Evolutionary conservation across 2,329 filamentous ascomycete species (phyloP).

Genomic region (Hymenoscyphus repandus): DNA sequence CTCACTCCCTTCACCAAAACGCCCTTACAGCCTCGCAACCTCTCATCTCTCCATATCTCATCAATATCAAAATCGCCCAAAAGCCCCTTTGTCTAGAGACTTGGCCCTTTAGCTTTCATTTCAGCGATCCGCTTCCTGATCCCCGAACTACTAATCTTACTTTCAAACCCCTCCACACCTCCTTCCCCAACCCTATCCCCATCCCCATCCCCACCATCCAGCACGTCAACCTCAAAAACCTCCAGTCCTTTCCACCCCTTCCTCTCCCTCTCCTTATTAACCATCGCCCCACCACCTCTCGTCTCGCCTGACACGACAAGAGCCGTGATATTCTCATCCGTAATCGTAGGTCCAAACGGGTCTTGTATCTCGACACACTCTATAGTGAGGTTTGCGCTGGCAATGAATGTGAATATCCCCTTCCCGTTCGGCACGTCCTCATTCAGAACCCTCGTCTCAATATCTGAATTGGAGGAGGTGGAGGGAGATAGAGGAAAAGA

Average conservation of each 20-base stretch:
- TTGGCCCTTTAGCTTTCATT: background rate
- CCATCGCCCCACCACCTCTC: conserved; percentile 71
- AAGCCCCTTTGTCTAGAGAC: no score
- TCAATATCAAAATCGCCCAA: no score
- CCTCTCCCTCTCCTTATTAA: conserved; percentile 76
- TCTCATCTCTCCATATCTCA: no score
- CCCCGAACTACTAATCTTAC: conserved; percentile 88
- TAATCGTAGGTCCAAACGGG: conserved; percentile 84
- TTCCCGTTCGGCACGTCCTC: conserved; percentile 38
- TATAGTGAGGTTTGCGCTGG: conserved; percentile 56
- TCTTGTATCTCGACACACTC: conserved; percentile 84
- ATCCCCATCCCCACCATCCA: conserved; percentile 60
- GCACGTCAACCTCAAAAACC: conserved; percentile 83
- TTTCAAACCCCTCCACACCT: conserved; percentile 59
- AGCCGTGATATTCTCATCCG: conserved; percentile 69
- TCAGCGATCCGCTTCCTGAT: conserved; percentile 53
- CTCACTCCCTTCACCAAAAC: no score
- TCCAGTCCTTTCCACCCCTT: conserved; percentile 72
- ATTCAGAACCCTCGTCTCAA: conserved; percentile 26
- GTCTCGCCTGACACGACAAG: conserved; percentile 89
- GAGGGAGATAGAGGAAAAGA: conserved; percentile 31
- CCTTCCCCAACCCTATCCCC: conserved; percentile 42
- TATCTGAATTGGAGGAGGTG: conserved; percentile 26
- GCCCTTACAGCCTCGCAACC: no score
- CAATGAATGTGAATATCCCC: conserved; percentile 52